Base-by-base conservation (phyloP, 2,329 filamentous ascomycete species). In the Hymenotorrendiella dingleyae region DNA sequence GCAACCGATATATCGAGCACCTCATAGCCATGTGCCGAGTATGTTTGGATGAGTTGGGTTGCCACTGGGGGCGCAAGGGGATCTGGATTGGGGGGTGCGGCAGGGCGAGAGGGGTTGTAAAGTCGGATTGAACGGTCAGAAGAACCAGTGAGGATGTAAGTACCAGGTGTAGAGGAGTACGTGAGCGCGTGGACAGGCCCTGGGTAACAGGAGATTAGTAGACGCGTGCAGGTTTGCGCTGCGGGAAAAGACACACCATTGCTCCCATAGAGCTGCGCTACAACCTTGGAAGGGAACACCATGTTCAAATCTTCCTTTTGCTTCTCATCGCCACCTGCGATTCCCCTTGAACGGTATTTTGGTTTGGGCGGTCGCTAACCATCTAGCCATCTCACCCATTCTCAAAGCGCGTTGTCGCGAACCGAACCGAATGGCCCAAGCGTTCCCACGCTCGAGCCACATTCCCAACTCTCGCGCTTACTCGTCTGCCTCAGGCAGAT, bases 11-110 rank as follows among this genome's bases (percentile, higher is more conserved):
- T 73, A 53, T 86, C 85, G 47, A 96, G 81, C 6, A 98, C 84
- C 55, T 90, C 85, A 69, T 98, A 95, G 53, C 88, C 90, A 66
- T 98, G 93, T 2, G 86, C 87, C 26, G 81, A 71, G 68, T 95
- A 98, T 26, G 80, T 86, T 66, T 96, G 90, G 59, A 98, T 87
- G 3, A 93, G 80, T 53, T 64, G 56, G 43, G 30, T 62, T 46
- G 43, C 61, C 60, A 59, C 63, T 59, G 53, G 64, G 62, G 59
- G 62, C 59, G 55, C 56, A 59, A 51, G 67, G 59, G 50, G 66
- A 48, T 49, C 68, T 60, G 61, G 62, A 40, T 62, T 63, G 42
- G 57, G 50, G 1, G 59, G 53, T 10, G 58, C 60, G 16, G 63
- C 57, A 47, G 67, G 70, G 40, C 77, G 73, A 39, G 70, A 69